Conservation (phyloP, 768 basidiomycete genomes). For the Lyophyllum atratum region DNA sequence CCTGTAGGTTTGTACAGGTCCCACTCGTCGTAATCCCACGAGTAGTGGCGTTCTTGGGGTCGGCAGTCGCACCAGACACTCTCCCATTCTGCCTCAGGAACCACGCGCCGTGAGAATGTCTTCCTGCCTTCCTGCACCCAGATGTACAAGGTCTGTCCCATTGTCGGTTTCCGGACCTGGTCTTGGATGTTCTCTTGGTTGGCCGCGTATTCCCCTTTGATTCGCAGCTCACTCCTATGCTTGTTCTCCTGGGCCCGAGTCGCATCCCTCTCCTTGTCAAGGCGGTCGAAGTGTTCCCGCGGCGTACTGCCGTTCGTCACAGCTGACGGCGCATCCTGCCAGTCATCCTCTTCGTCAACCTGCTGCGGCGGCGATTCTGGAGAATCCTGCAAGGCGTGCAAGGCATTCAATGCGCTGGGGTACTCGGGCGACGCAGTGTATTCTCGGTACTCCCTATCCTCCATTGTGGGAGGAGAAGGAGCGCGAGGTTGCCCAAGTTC, state of each 20-base stretch:
- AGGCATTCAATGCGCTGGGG: neutral
- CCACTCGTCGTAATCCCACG: neutral
- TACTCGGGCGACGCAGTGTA: neutral
- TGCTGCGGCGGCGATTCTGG: no score
- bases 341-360: no score
- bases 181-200: neutral
- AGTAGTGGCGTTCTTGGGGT: slow-evolving; percentile 1
- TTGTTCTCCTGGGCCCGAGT: neutral
- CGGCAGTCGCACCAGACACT: neutral
- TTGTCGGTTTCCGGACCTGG: neutral
- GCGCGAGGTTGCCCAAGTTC: no score
- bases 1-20: neutral
- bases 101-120: neutral
- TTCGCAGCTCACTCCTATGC: neutral
- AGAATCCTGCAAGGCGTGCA: no score
- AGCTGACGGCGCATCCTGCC: neutral
- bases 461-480: no score
- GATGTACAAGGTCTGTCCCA: neutral
- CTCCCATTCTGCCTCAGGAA: neutral
- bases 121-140: neutral
- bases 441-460: no score
- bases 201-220: neutral
- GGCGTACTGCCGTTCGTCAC: no score
- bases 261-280: neutral
- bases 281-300: neutral